Evolutionary conservation across 208 protist species (phyloP).

Genomic region (Wallacemonas sp.): DNA sequence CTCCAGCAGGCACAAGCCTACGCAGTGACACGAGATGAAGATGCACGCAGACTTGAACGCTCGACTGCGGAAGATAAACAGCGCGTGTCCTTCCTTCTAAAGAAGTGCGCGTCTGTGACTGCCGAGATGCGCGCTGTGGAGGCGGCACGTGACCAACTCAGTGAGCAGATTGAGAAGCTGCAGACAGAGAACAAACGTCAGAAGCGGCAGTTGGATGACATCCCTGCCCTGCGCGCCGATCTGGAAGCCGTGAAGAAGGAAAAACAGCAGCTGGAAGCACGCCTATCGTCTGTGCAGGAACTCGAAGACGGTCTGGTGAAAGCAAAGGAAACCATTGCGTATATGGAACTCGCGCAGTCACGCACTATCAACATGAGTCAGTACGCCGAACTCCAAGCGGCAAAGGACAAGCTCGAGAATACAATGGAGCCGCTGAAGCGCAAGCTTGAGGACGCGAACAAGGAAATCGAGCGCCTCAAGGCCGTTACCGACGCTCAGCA

Average conservation of each 20-base stretch:
- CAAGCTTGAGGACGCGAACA: constrained; percentile 61
- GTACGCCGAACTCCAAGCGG: constrained; percentile 73
- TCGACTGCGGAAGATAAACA: constrained; percentile 70
- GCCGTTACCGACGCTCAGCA: constrained; percentile 67
- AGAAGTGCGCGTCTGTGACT: constrained; percentile 63
- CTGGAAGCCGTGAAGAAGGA: constrained; percentile 50
- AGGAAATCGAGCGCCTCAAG: constrained; percentile 61
- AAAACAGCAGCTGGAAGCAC: constrained; percentile 51
- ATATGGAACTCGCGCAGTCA: constrained; percentile 83
- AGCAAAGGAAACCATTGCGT: constrained; percentile 88
- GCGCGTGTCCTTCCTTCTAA: constrained; percentile 72
- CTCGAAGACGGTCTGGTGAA: constrained; percentile 78
- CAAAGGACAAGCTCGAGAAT: constrained; percentile 70
- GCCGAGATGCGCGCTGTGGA: constrained; percentile 37
- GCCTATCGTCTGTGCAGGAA: constrained; percentile 46
- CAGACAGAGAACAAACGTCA: constrained; percentile 52
- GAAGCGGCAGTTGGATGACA: constrained; percentile 44
- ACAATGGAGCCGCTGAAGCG: constrained; percentile 64
- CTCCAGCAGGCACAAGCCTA: constrained; percentile 49
- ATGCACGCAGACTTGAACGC: constrained; percentile 37
- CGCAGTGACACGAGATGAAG: constrained; percentile 35
- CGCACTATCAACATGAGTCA: constrained; percentile 79
- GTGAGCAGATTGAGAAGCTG: constrained; percentile 39
- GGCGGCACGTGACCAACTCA: constrained; percentile 39
- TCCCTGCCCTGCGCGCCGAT: constrained; percentile 33